Evolutionary conservation across 495 filamentous ascomycete species (phyloP).

Genomic region (Penicillium steckii): DNA sequence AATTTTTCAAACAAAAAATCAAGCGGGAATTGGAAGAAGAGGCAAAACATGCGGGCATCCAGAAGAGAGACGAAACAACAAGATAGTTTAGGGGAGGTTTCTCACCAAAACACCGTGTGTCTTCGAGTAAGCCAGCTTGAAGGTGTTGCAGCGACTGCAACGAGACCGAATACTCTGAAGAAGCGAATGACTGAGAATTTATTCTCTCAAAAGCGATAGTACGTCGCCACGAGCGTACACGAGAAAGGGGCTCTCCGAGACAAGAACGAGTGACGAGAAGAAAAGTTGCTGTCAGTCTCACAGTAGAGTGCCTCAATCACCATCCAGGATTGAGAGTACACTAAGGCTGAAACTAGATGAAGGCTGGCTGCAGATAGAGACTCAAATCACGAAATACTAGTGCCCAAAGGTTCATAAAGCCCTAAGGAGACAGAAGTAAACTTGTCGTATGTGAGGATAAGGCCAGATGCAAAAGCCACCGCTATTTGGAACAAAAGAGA

Average conservation of each 20-base stretch:
- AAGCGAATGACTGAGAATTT: conserved; percentile 53
- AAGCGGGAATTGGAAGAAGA: conserved; percentile 15
- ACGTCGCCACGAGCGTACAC: conserved; percentile 33
- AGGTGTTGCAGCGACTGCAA: conserved; percentile 51
- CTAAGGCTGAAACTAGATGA: conserved; percentile 27
- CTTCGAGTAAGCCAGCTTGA: conserved; percentile 56
- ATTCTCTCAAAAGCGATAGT: conserved; percentile 40
- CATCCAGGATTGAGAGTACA: conserved; percentile 29
- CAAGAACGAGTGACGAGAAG: conserved; percentile 45
- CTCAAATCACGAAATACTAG: conserved; percentile 25
- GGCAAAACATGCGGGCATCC: conserved; percentile 24
- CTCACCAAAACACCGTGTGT: conserved; percentile 54
- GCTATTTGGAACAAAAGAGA: conserved; percentile 6
- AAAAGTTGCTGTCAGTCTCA: conserved; percentile 37
- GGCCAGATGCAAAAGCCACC: conserved; percentile 8
- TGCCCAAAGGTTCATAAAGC: conserved; percentile 27
- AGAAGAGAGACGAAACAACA: conserved; percentile 19
- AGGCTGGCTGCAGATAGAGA: conserved; percentile 40
- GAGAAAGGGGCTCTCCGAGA: conserved; percentile 39
- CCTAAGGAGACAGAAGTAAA: conserved; percentile 10
- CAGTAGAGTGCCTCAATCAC: conserved; percentile 36
- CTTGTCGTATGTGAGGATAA: conserved; percentile 19
- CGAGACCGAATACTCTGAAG: conserved; percentile 39
- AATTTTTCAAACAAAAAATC: conserved; percentile 21
- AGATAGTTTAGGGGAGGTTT: conserved; percentile 11